Evolutionary conservation across 371 early-diverging fungal species (phyloP), one percentile per base, ranked within the genome.

Genomic region (Batkoa obscura): DNA sequence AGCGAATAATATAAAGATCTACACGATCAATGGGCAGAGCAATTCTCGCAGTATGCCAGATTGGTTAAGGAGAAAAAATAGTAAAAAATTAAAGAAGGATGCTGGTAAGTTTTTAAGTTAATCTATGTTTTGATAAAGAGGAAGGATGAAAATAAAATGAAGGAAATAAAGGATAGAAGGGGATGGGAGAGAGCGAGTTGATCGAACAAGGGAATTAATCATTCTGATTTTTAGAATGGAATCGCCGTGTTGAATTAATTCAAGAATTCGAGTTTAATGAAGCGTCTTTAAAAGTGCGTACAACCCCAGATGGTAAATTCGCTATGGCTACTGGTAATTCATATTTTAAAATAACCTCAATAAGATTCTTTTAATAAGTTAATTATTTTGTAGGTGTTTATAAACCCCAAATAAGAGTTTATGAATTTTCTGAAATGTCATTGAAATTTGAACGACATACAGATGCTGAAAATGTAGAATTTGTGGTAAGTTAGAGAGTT

Each of bases 181-280:
- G n/a, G n/a, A n/a, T n/a, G n/a, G n/a, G n/a, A n/a, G n/a, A n/a
- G n/a, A n/a, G n/a, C 17, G 32, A 55, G 2, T 34, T 12, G 23
- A 9, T n/a, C 17, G 39, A 2, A 56, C 45, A 1, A 41, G 34
- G 41, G 12, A 53, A 17, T 9, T 37, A 12, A 8, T 0, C 15
- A 30, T 54, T 57, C 35, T 23, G 2, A 12, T 9, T n/a, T 4
- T 52, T 68, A 84, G 93, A 92, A 56, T 94, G 80, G 73, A 74
- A 86, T 48, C 81, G 84, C 31, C 74, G 95, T 42, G 78, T 95
- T 57, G 93, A 94, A 65, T 74, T 95, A n/a, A 83, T 96, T 62
- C 97, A 96, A 66, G 94, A 95, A 65, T 96, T 99, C 66, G 90
- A 90, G 64, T 96, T 97, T 65, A 93, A 98, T n/a, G 90, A 93